phyloP scores from a whole-genome alignment of 1,284 basidiomycete species.

The Agroathelia rolfsii region DNA sequence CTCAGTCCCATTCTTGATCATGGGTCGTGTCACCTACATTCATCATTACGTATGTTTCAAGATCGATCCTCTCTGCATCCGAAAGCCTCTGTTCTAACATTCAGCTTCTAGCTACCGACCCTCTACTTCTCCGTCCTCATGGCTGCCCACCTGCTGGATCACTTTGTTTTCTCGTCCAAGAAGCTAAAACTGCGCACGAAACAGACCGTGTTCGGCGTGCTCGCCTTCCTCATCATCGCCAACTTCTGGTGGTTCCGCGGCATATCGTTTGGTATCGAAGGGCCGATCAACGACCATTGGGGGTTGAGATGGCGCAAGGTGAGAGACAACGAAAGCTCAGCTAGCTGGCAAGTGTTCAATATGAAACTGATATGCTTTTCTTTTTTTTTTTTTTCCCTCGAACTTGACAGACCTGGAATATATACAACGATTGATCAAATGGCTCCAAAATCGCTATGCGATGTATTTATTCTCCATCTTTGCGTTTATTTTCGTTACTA shows the following conservation, averaged over 20 bases:
- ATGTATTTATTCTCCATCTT: no score
- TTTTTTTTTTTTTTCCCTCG: not conserved
- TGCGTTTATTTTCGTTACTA: no score
- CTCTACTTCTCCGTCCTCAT: slow-evolving; percentile 94
- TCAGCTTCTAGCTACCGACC: slow-evolving; percentile 65
- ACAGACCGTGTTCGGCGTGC: slow-evolving; percentile 58
- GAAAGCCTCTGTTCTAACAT: not conserved
- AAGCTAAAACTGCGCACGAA: slow-evolving; percentile 58
- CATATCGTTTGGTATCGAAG: slow-evolving; percentile 82
- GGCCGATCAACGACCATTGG: slow-evolving; percentile 71
- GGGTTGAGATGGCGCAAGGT: slow-evolving; percentile 79
- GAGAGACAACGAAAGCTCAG: no score
- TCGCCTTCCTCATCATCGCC: slow-evolving; percentile 51
- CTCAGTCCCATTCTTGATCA: slow-evolving; percentile 87
- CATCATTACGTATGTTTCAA: slow-evolving; percentile 69
- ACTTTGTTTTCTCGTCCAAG: slow-evolving; percentile 77
- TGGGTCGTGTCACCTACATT: slow-evolving; percentile 89
- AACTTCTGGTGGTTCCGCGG: slow-evolving; percentile 94
- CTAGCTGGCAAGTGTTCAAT: no score
- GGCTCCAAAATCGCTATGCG: no score
- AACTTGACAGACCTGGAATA: slow-evolving; percentile 28
- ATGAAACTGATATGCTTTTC: slow-evolving; percentile 10
- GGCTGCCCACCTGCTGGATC: slow-evolving; percentile 84
- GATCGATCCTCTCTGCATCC: no score
- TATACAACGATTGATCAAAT: no score